Evolutionary conservation across 2,329 filamentous ascomycete genomes (phyloP).

Genomic region (Rutstroemia sp.): DNA sequence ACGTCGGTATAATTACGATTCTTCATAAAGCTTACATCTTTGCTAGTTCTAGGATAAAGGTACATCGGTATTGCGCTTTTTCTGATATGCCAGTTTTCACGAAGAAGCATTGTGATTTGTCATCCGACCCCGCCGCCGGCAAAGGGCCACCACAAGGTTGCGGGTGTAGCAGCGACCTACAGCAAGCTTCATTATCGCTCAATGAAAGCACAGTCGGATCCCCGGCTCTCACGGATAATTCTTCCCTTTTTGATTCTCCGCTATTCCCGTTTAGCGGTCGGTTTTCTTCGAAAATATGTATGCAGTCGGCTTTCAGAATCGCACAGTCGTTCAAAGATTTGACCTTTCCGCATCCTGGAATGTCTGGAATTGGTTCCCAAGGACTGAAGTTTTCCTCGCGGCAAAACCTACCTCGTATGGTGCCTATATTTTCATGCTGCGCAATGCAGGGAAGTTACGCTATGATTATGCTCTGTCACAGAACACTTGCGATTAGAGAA

Average conservation of each 20-base stretch:
- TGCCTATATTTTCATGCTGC: slow-evolving; percentile 31
- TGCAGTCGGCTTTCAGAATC: slow-evolving; percentile 42
- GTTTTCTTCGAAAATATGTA: slow-evolving; percentile 41
- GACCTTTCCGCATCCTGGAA: slow-evolving; percentile 33
- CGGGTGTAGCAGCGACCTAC: background rate
- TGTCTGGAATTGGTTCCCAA: too few relatives aligned
- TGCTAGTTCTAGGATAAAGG: slow-evolving; percentile 41
- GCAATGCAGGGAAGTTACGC: slow-evolving; percentile 31
- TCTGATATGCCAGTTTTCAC: slow-evolving; percentile 42
- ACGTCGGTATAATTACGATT: too few relatives aligned
- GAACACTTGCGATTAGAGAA: slow-evolving; percentile 15
- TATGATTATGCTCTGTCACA: slow-evolving; percentile 28
- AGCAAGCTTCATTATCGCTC: background rate
- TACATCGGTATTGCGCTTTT: slow-evolving; percentile 45
- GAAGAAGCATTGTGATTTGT: slow-evolving; percentile 42
- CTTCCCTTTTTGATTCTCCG: slow-evolving; percentile 9
- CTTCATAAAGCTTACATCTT: too few relatives aligned
- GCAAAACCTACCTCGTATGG: slow-evolving; percentile 21
- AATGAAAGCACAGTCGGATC: slow-evolving; percentile 1
- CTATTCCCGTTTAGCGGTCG: slow-evolving; percentile 39
- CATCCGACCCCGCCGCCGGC: background rate
- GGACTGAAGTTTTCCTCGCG: too few relatives aligned
- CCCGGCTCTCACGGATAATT: background rate
- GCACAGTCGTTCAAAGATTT: slow-evolving; percentile 38
- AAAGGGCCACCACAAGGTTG: background rate